Conservation (phyloP, 179 eudicot species). For the Gypsophila paniculata region DNA sequence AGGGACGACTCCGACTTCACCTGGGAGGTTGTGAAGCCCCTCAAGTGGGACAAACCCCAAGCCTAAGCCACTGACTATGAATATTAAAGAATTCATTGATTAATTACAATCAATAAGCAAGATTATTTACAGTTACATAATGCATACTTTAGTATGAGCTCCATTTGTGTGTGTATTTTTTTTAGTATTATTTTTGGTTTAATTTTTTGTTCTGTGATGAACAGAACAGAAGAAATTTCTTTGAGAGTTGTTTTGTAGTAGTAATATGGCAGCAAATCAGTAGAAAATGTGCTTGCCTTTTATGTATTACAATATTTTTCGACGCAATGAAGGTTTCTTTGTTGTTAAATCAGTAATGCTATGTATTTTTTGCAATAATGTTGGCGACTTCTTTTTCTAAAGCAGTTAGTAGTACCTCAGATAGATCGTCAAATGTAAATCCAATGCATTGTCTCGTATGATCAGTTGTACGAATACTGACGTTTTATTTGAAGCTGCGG, state of each 20-base stretch:
- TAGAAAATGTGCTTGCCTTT: neutral
- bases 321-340: neutral
- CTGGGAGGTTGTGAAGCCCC: slow-evolving; percentile 14
- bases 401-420: no score
- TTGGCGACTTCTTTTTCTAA: no score
- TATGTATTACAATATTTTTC: neutral
- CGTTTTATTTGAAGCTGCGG: no score
- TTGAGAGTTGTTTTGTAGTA: neutral
- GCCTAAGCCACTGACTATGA: neutral
- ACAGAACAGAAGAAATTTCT: neutral
- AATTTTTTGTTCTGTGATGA: neutral
- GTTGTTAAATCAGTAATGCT: neutral
- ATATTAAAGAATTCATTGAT: neutral
- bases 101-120: neutral
- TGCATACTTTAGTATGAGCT: neutral
- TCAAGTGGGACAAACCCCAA: slow-evolving; percentile 6
- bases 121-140: neutral
- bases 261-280: neutral
- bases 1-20: slow-evolving; percentile 16
- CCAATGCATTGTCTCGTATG: no score
- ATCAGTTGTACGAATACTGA: no score
- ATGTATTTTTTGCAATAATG: no score
- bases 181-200: neutral
- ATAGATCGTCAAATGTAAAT: no score
- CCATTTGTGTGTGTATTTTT: neutral